Conservation (phyloP, 495 filamentous ascomycete genomes). For the Aeminium ludgeri region DNA sequence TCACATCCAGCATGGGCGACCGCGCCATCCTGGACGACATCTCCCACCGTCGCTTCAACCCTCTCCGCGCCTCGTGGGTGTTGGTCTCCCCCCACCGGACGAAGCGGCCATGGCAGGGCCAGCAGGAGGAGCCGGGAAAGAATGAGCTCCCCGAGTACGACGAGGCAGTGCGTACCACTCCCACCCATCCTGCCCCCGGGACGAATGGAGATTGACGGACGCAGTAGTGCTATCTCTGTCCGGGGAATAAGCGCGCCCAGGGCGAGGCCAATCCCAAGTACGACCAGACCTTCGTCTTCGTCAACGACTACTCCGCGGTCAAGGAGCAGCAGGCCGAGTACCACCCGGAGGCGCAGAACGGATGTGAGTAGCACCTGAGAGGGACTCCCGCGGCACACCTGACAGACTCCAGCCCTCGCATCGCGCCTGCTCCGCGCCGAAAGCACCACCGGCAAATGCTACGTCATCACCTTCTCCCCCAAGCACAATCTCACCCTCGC, state of each 20-base stretch:
- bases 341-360: slow-evolving; percentile 32
- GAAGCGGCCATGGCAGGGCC: slow-evolving; percentile 97
- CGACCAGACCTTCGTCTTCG: slow-evolving; percentile 74
- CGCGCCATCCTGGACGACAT: slow-evolving; percentile 89
- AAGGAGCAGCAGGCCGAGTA: slow-evolving; percentile 78
- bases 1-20: slow-evolving; percentile 36
- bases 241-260: slow-evolving; percentile 78
- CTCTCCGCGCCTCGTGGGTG: slow-evolving; percentile 72
- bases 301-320: slow-evolving; percentile 95
- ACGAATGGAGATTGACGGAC: slow-evolving; percentile 2
- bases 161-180: slow-evolving; percentile 35
- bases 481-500: slow-evolving; percentile 83
- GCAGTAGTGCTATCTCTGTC: slow-evolving; percentile 74
- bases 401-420: slow-evolving; percentile 38
- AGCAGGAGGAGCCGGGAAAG: slow-evolving; percentile 69
- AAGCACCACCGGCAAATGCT: slow-evolving; percentile 88
- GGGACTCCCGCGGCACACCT: neutral
- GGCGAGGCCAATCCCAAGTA: slow-evolving; percentile 82
- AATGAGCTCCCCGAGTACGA: slow-evolving; percentile 67
- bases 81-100: slow-evolving; percentile 90
- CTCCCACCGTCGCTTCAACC: slow-evolving; percentile 89
- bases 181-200: too few species aligned
- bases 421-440: slow-evolving; percentile 69
- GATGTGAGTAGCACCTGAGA: slow-evolving; percentile 25
- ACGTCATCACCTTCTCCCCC: slow-evolving; percentile 85